Evolutionary conservation across 495 filamentous ascomycete genomes (phyloP), one percentile per base, ranked within the genome.

Genomic region (Tuber indicum): DNA sequence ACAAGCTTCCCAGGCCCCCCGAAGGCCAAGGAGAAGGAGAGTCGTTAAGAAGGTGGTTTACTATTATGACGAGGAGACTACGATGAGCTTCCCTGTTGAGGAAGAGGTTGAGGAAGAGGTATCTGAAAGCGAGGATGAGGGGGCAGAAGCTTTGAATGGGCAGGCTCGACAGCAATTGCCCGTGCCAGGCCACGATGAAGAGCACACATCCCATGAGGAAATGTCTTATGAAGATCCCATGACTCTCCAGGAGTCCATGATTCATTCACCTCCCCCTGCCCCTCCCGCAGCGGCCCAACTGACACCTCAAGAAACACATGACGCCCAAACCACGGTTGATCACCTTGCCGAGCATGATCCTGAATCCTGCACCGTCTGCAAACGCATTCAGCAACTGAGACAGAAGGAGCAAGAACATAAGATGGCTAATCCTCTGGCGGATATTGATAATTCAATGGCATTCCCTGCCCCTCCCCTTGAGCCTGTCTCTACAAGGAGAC

Each of bases 401-500:
- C 71, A 66, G 42, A 73, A 75, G 46, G 79, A 81, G 41, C 73
- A 81, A 21, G 79, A 81, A 62, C 72, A 78, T 66, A 75, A 76
- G 4, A 74, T 71, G 41, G 81, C 77, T 41, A 83, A 83, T 52
- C 81, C 81, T 32, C 75, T 83, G 21, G 80, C 82, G 21, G 81
- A 83, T 78, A 78, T 83, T 23, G 81, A 83, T 75, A 78, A 80
- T 23, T 82, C 81, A 41, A 81, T 81, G 72, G 74, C 82, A 16
- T 75, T 81, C 44, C 82, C 76, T 26, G 81, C 82, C 6, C 82
- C 81, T 21, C 21, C 44, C 19, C 81, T 83, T 44, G 73, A 78
- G 70, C 75, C 75, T 36, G 76, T 46, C 43, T 78, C 82, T 16
- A 71, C 62, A 36, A 80, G 76, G 72, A 81, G 75, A 41, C 66